A percentile compares a stretch with the other conserved stretches of the same genome.
Evolutionary conservation across 768 basidiomycete genomes (phyloP).

Genomic region (Lentinula detonsa): DNA sequence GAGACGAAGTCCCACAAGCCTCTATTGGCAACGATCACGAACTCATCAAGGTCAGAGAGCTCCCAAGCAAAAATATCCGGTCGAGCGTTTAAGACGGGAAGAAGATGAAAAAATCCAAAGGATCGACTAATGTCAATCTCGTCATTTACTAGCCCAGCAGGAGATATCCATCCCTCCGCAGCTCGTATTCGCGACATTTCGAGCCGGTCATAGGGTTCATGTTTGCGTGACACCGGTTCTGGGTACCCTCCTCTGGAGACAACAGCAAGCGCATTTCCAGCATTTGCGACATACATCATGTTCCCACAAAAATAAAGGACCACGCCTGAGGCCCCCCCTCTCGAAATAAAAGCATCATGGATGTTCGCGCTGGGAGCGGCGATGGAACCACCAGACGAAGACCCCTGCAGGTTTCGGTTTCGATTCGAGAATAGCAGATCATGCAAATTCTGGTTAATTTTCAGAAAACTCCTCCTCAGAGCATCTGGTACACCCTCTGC

Average conservation of each 20-base stretch:
- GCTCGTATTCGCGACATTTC: constrained; percentile 86
- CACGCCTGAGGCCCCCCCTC: constrained; percentile 77
- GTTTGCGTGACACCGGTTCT: constrained; percentile 66
- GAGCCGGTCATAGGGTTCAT: constrained; percentile 82
- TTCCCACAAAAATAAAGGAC: constrained; percentile 79
- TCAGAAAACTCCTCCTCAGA: constrained; percentile 80
- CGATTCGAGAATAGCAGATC: constrained; percentile 55
- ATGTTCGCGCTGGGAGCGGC: constrained; percentile 18
- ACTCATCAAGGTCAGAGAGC: constrained; percentile 84
- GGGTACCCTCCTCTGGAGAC: constrained; percentile 74
- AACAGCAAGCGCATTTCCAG: constrained; percentile 83
- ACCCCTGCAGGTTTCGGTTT: constrained; percentile 45
- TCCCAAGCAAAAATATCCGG: constrained; percentile 70
- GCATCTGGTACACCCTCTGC: constrained; percentile 66
- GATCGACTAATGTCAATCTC: constrained; percentile 88
- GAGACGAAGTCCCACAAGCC: constrained; percentile 93
- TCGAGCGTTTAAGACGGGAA: constrained; percentile 86
- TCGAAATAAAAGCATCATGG: constrained; percentile 45
- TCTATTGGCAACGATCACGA: constrained; percentile 90
- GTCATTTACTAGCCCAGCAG: constrained; percentile 86
- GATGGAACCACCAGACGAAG: constrained; percentile 40
- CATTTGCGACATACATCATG: constrained; percentile 86
- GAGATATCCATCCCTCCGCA: constrained; percentile 93
- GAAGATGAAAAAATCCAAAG: constrained; percentile 87
- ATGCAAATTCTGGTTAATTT: constrained; percentile 77